phyloP scores from a whole-genome alignment of 768 basidiomycete genomes.

The Phanerochaete carnosa region DNA sequence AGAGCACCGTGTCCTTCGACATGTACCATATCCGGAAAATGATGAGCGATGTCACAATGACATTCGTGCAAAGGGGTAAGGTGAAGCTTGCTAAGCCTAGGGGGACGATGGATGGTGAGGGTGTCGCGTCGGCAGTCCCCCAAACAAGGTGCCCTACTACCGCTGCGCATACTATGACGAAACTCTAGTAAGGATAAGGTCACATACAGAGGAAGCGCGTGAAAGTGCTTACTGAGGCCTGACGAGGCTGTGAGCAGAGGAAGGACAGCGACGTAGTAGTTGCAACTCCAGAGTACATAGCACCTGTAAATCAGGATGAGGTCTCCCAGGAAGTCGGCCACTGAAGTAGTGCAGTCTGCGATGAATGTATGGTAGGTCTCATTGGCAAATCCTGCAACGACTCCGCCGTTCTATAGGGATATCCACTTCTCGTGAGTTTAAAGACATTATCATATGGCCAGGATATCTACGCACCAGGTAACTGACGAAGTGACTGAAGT shows the following conservation, averaged over 20 bases:
- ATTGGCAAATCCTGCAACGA: slow-evolving; percentile 16
- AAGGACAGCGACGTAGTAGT: slow-evolving; percentile 30
- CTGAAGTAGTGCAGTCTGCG: slow-evolving; percentile 34
- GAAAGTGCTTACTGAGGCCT: slow-evolving; percentile 7
- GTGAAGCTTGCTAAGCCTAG: slow-evolving; percentile 33
- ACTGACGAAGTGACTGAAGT: slow-evolving; percentile 33
- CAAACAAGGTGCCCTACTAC: background rate
- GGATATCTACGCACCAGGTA: slow-evolving; percentile 26
- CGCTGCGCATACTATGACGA: background rate
- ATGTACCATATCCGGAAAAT: slow-evolving; percentile 35
- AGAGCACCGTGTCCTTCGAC: slow-evolving; percentile 8
- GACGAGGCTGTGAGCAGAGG: slow-evolving; percentile 26
- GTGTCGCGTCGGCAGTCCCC: slow-evolving; percentile 14
- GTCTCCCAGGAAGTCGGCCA: slow-evolving; percentile 34
- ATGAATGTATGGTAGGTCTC: slow-evolving; percentile 30
- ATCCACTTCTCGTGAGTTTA: background rate
- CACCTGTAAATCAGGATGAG: slow-evolving; percentile 39
- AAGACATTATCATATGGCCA: background rate
- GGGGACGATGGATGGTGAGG: slow-evolving; percentile 32
- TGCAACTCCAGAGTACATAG: slow-evolving; percentile 38
- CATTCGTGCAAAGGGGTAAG: slow-evolving; percentile 40
- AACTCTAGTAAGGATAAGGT: background rate
- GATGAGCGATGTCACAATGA: slow-evolving; percentile 40
- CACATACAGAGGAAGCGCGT: background rate
- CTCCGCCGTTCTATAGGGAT: background rate